phyloP scores from a whole-genome alignment of 1,284 basidiomycete species.

The Coniophora puteana region DNA sequence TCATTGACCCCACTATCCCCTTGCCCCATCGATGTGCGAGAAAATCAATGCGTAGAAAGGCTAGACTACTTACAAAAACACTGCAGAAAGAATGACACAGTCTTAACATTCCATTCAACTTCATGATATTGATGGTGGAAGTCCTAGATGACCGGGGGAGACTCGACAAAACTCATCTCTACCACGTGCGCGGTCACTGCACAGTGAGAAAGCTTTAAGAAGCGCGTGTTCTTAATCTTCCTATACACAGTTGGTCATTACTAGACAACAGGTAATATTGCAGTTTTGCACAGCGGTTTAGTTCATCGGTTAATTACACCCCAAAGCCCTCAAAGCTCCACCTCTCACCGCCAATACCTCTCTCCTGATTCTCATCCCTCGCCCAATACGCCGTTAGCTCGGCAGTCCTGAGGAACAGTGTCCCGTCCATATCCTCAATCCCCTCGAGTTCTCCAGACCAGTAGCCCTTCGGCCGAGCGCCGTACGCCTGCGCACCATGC shows the following conservation, averaged over 20 bases:
- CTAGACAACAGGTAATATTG: not conserved
- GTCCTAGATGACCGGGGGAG: too few relatives aligned
- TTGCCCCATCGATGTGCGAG: too few relatives aligned
- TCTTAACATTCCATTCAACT: too few relatives aligned
- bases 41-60: too few relatives aligned
- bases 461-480: constrained; percentile 15
- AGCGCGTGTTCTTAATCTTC: not conserved
- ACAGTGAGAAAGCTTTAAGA: not conserved
- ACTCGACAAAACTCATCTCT: too few relatives aligned
- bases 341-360: not conserved
- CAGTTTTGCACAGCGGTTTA: not conserved
- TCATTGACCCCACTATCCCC: too few relatives aligned
- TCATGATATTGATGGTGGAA: too few relatives aligned
- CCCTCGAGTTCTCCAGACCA: constrained; percentile 13
- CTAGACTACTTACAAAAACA: too few relatives aligned
- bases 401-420: constrained; percentile 15
- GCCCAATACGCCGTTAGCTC: constrained; percentile 9
- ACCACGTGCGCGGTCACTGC: too few relatives aligned
- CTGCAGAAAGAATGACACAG: too few relatives aligned
- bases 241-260: not conserved
- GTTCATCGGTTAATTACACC: not conserved
- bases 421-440: constrained; percentile 14
- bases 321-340: not conserved
- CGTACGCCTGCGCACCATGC: constrained; percentile 43
- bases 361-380: constrained; percentile 7